Base-by-base conservation (phyloP, 176 grass and related monocot species). In the Oryza meyeriana region DNA sequence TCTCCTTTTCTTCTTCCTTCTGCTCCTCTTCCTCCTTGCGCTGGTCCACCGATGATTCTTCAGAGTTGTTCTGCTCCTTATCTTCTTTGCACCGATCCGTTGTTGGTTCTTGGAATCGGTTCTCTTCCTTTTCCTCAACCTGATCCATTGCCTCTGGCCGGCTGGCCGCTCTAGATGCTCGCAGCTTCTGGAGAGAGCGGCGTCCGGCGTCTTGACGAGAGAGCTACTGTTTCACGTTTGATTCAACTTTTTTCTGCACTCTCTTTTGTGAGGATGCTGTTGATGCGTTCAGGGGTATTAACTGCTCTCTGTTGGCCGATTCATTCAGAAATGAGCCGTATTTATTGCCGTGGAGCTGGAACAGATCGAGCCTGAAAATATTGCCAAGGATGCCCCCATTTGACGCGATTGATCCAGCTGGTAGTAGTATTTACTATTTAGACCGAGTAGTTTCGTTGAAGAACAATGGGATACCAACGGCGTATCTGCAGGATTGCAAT, bases 301-400 rank as follows among this genome's bases (percentile, higher is more conserved):
- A 83, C 74, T 83, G 33, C 32, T 9, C 29, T 34, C 74, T 78
- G 32, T 26, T 13, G 39, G 18, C 79, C 3, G 71, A 87, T 81
- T 82, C 85, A 71, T 40, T 64, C 72, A 8, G 79, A 3, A 34
- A 22, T 41, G 8, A 50, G 0, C 58, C 32, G 32, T 44, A 83
- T 88, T 88, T 88, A 88, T 72, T 88, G 66, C 58, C 4, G 22
- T 11, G 42, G 74, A 35, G 6, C 66, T 14, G 1, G 33, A 55
- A 10, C 74, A 72, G 40, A 13, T 62, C 28, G 64, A 36, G 5
- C 11, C 10, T 3, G 17, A 12, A 40, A 33, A 44, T 31, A 12
- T 22, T 58, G 45, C 61, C 72, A 41, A 39, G 2, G 61, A 69
- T 76, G 3, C 78, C 85, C 85, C 63, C 50, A 8, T 52, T 41